Percentiles rank a stretch among this genome's conserved stretches.
Evolutionary conservation across 768 basidiomycete genomes (phyloP).

Genomic region (Russula brevipes): DNA sequence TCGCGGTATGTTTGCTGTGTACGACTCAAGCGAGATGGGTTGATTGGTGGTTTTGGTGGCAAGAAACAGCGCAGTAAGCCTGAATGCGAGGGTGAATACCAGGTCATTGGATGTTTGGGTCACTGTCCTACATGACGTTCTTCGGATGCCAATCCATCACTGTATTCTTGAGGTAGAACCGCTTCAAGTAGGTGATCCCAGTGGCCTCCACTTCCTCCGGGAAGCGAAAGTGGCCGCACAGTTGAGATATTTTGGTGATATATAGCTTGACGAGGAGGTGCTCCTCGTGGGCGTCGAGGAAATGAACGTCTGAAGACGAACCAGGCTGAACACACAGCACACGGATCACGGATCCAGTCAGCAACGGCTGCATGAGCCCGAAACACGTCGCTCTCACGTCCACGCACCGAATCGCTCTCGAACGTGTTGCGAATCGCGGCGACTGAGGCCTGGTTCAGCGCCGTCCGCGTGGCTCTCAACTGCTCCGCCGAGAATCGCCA

Average conservation of each 20-base stretch:
- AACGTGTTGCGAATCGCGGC: conserved; percentile 70
- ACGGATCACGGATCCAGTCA: no score
- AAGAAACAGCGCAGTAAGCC: conserved; percentile 92
- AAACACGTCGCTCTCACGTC: not conserved
- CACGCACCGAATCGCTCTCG: conserved; percentile 69
- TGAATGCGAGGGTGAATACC: conserved; percentile 32
- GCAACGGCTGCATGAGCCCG: not conserved
- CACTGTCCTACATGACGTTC: conserved; percentile 81
- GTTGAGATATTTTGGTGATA: conserved; percentile 73
- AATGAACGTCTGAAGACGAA: conserved; percentile 65
- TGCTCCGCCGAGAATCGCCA: conserved; percentile 82
- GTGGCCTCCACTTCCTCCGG: conserved; percentile 93
- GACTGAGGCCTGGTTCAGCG: conserved; percentile 73
- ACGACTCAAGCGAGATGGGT: conserved; percentile 81
- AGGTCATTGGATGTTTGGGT: not conserved
- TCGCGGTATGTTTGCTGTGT: conserved; percentile 77
- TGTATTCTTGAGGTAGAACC: conserved; percentile 96
- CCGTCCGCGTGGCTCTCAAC: conserved; percentile 53
- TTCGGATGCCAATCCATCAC: conserved; percentile 99
- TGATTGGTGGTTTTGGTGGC: conserved; percentile 98
- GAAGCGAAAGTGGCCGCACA: conserved; percentile 82
- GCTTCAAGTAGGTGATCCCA: conserved; percentile 85
- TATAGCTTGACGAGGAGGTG: conserved; percentile 85
- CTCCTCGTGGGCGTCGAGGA: conserved; percentile 80
- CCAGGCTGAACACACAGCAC: conserved; percentile 45